Conservation (phyloP, 179 eudicot genomes). For the Carnegiea gigantea region DNA sequence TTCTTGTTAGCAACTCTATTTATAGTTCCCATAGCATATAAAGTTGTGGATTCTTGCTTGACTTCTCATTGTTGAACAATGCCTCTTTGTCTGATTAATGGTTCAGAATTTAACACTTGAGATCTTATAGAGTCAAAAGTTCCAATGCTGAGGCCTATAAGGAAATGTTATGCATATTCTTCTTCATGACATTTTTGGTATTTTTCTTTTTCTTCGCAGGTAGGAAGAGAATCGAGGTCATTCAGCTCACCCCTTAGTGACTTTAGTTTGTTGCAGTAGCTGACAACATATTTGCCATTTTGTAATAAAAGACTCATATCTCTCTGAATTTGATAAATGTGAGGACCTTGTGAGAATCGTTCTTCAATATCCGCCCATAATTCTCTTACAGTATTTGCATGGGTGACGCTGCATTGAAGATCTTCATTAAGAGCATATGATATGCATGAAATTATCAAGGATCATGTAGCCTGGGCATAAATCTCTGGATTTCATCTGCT, state of each 20-base stretch:
- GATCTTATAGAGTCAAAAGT: too few relatives aligned
- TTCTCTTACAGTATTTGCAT: conserved; percentile 8
- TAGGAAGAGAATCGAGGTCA: not conserved
- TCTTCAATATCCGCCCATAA: conserved; percentile 14
- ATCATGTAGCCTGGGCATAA: too few relatives aligned
- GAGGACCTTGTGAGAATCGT: conserved; percentile 16
- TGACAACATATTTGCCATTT: not conserved
- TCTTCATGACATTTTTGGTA: not conserved
- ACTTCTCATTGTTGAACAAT: too few relatives aligned
- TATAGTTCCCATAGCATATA: too few relatives aligned
- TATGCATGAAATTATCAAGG: not conserved
- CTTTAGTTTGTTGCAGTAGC: conserved; percentile 8
- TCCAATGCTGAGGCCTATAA: too few relatives aligned
- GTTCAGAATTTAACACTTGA: too few relatives aligned
- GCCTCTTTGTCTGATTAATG: too few relatives aligned
- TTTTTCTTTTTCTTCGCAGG: not conserved
- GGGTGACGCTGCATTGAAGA: not conserved
- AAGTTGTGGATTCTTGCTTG: too few relatives aligned
- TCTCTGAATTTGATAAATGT: conserved; percentile 6
- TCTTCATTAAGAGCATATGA: not conserved
- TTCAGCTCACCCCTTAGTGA: conserved; percentile 12
- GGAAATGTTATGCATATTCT: not conserved
- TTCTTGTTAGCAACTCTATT: too few relatives aligned
- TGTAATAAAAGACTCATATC: not conserved
- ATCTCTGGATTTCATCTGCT: not conserved